Conservation (phyloP, 116 monocot genomes). For the Papilionanthe hybrid region DNA sequence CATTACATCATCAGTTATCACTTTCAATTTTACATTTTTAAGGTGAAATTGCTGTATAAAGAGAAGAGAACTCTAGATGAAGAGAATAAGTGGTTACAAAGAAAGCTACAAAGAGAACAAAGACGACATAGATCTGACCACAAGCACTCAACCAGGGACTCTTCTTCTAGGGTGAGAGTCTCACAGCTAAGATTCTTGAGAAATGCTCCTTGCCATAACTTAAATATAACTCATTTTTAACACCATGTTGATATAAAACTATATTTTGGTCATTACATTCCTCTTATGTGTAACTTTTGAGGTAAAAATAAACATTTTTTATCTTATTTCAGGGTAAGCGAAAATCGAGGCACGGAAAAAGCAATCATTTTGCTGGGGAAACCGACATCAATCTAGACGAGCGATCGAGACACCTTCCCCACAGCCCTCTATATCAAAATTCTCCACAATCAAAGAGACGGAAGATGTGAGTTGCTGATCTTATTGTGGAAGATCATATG, state of each 20-base stretch:
- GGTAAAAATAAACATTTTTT: background rate
- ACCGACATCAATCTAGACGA: background rate
- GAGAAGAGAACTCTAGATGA: conserved; percentile 68
- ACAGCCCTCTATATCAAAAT: background rate
- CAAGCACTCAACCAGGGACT: conserved; percentile 34
- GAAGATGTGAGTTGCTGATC: background rate
- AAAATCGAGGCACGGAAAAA: background rate
- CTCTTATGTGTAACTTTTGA: too few species aligned
- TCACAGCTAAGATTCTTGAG: background rate
- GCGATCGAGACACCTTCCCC: background rate
- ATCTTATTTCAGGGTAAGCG: conserved; percentile 3
- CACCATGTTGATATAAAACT: too few species aligned
- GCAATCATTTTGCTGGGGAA: too few species aligned
- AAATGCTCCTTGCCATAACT: too few species aligned
- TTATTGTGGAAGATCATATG: background rate
- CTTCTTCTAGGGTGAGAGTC: conserved; percentile 45
- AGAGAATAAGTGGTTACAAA: conserved; percentile 60
- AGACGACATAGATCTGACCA: conserved; percentile 30
- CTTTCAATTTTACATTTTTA: background rate
- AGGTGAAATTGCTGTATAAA: conserved; percentile 69
- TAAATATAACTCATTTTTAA: too few species aligned
- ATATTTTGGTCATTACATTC: too few species aligned
- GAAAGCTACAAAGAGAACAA: conserved; percentile 39
- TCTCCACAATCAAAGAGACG: background rate
- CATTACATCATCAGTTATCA: conserved; percentile 4